Evolutionary conservation across 1,284 basidiomycete genomes (phyloP).

Genomic region (Apiotrichum mycotoxinovorans): DNA sequence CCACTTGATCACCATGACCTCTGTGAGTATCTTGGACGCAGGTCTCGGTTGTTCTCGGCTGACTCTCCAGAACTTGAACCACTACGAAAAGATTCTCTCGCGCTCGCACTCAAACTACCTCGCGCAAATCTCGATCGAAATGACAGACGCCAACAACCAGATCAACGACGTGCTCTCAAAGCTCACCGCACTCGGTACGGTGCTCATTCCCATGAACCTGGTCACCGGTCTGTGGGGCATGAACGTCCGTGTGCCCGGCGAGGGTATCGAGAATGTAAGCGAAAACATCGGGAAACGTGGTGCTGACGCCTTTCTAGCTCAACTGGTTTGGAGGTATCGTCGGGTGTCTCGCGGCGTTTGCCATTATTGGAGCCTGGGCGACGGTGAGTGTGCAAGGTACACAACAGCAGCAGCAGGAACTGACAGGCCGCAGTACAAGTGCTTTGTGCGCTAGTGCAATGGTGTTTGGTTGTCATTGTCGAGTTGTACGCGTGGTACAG

Average conservation of each 20-base stretch:
- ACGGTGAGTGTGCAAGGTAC: conserved; percentile 49
- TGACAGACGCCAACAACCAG: conserved; percentile 99
- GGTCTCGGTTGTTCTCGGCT: neutral
- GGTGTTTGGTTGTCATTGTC: no score
- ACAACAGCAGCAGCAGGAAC: neutral
- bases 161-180: conserved; percentile 99
- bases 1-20: conserved; percentile 98
- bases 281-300: conserved; percentile 15
- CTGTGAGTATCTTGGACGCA: conserved; percentile 6
- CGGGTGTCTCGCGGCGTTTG: conserved; percentile 69
- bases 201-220: conserved; percentile 95
- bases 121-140: conserved; percentile 96
- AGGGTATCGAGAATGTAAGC: conserved; percentile 57
- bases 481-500: no score
- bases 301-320: neutral
- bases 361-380: conserved; percentile 72
- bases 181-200: conserved; percentile 94
- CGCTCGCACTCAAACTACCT: conserved; percentile 99
- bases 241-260: conserved; percentile 67
- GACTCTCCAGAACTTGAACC: conserved; percentile 79
- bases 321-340: conserved; percentile 85
- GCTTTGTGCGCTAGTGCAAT: conserved; percentile 1
- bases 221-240: conserved; percentile 66
- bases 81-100: conserved; percentile 98
- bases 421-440: conserved; percentile 4